Base-by-base conservation (phyloP, 192 early-diverging fungal genomes). In the Borealophlyctis nickersoniae region DNA sequence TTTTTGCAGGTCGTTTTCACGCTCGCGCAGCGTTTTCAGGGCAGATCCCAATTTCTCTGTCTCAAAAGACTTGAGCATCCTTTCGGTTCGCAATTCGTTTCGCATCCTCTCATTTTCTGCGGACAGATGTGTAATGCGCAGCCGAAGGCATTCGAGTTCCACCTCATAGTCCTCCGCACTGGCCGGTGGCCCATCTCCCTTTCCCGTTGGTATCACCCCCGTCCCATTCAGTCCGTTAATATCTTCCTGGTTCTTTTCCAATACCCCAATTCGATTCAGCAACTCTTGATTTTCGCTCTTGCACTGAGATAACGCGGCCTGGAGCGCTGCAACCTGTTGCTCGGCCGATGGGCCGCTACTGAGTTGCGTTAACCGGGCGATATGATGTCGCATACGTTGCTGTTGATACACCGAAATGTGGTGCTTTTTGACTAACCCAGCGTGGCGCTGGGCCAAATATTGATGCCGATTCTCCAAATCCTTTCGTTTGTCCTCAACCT, bases 321-420 rank as follows among this genome's bases (percentile, higher is more conserved):
- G 69, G 28, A 77, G 64, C 39, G 64, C 22, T 2, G 56, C 19
- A 2, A 74, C 35, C 27, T 65, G 39, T 39, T 49, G 49, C 50
- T 73, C 67, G 19, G 19, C 39, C 39, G 39, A 7, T 45, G 7
- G 7, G 0, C 72, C 57, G 32, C 59, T 39, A 26, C 54, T 56
- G 22, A 77, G 31, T 31, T 75, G 72, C 36, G 69, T 74, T 28
- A 77, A 52, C 29, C 76, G 62, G 34, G 59, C 51, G 28, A 74
- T 71, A 53, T 77, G 72, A 34, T 71, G 67, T 11, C 67, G 36
- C 76, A 77, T 73, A 32, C 76, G 66, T 35, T 77, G 68, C 57
- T 74, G 68, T 53, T 77, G 72, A 36, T 77, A 63, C 22, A 77
- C 56, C 34, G 63, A 61, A 58, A 65, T 36, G 11, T 54, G 52